Evolutionary conservation across 805 yeast genomes (phyloP), one percentile per base, ranked within the genome.

Genomic region (Candida andamanensis): DNA sequence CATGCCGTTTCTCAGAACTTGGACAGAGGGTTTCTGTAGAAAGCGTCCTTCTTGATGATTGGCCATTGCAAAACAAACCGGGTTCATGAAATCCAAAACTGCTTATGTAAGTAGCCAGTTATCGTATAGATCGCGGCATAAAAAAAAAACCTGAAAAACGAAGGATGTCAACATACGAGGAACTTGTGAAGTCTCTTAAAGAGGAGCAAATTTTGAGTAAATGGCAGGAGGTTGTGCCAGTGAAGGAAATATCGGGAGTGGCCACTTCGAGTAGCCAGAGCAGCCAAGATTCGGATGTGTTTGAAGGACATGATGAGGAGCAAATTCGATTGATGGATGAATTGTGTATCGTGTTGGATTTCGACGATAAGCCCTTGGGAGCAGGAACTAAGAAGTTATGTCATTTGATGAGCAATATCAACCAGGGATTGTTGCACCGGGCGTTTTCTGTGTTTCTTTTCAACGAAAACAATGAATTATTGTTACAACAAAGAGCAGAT

Each of bases 311-410:
- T 45, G 95, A 92, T 57, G 82, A 80, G 52, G 97, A 90, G 56
- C 98, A 92, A 60, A 86, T 92, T 57, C 76, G 78, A 51, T 69
- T 92, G 40, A 92, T 92, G 98, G 95, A 89, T 46, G 98, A 92
- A 59, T 78, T 89, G 41, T 92, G 98, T 60, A 87, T 92, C 39
- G 96, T 90, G 2, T 66, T 89, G 41, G 96, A 92, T 56, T 80
- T 82, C 67, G 61, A 87, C 48, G 98, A 92, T 58, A 61, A 51
- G 28, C 95, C 96, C 4, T 67, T 87, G 31, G 98, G 97, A 20
- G 89, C 95, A 1, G 97, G 90, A 11, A 84, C 96, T 32, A 92
- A 92, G 60, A 92, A 90, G 59, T 61, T 84, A 30, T 85, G 96
- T 44, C 94, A 84, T 51, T 60, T 92, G 33, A 85, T 87, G 95